Base-by-base conservation (phyloP, 768 basidiomycete species). In the Pulveroboletus sp. region DNA sequence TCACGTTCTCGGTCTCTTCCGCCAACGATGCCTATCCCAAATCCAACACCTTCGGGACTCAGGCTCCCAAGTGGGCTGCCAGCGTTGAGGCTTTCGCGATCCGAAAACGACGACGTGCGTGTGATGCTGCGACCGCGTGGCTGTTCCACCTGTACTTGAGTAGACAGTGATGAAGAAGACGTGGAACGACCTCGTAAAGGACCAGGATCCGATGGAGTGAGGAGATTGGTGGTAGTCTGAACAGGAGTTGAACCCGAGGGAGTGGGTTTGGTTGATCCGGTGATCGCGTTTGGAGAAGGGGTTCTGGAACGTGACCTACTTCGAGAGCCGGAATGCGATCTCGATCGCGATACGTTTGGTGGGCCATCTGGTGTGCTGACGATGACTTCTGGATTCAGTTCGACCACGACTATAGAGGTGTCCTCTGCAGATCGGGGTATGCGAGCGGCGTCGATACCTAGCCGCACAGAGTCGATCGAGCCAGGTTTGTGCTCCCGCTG, bases 71-170 rank as follows among this genome's bases (percentile, higher is more conserved):
- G 37, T n/a, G 69, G 68, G 43, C 65, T 72, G 27, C 68, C 73
- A 6, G 68, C 54, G 22, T 59, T 52, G 52, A 71, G 49, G 44
- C 70, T 65, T 14, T 76, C 76, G 9, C 77, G 71, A 53, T 81
- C 81, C 43, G 77, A 79, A 37, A 79, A 80, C 2, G 81, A 78
- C 14, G 80, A 71, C 6, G 76, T 76, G 32, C 81, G 76, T 17
- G 80, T 74, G 42, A 69, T 70, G 35, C 81, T 81, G 19, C 83
- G 72, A 3, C 83, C 82, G 13, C 83, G 76, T 20, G 54, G 23
- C 16, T 63, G 65, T 31, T 62, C 70, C 7, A 45, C 63, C 47
- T 65, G 67, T 34, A 60, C 61, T 32, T 65, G 65, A 32, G 64
- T 65, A 43, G 69, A 65, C 31, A 60, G 54, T 26, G 68, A 67